Evolutionary conservation across 2,329 filamentous ascomycete species (phyloP).

Genomic region (Fusarium musae): DNA sequence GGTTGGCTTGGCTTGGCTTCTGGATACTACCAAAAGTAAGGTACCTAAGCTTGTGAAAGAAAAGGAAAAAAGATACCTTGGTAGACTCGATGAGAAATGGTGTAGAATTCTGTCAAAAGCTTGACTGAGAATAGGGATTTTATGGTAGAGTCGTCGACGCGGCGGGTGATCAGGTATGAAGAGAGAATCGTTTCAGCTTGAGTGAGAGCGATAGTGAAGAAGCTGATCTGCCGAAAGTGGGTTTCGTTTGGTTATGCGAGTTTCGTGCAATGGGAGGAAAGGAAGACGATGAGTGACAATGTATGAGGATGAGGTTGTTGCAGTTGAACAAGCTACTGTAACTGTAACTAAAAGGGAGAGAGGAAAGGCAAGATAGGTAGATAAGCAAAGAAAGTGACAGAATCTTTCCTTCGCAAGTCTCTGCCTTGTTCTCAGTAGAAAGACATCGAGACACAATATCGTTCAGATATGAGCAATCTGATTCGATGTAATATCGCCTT

Average conservation of each 20-base stretch:
- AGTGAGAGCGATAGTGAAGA: not conserved
- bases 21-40: not conserved
- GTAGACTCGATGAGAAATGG: not conserved
- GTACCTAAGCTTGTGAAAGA: not conserved
- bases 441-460: not conserved
- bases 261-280: conserved; percentile 10
- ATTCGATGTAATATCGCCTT: conserved; percentile 2
- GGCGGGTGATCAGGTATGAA: not conserved
- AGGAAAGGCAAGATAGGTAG: not conserved
- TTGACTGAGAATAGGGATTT: not conserved
- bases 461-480: not conserved
- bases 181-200: conserved; percentile 2
- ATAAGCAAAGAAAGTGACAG: conserved; percentile 1
- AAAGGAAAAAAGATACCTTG: not conserved
- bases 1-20: conserved; percentile 17
- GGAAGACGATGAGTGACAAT: not conserved
- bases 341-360: not conserved
- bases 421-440: not conserved
- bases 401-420: not conserved
- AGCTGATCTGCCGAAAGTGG: conserved; percentile 14
- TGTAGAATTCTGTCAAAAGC: not conserved
- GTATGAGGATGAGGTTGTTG: not conserved
- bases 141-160: not conserved
- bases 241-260: conserved; percentile 2
- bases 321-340: not conserved